Conservation (phyloP, 306 rosid species). For the Cotoneaster glaucophyllus region DNA sequence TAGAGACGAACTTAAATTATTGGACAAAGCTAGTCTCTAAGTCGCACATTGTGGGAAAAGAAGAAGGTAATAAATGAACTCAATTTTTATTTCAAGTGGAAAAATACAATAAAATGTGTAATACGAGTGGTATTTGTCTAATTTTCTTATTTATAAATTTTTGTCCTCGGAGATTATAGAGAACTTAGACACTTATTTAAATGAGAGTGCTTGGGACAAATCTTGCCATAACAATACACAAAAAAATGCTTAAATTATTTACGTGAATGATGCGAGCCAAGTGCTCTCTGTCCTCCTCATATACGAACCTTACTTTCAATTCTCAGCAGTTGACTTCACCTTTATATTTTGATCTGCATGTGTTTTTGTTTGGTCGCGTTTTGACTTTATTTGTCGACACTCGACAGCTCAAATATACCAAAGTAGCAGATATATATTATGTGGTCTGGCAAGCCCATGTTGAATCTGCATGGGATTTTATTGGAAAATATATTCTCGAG, state of each 20-base stretch:
- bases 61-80: no score
- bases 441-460: not conserved
- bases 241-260: not conserved
- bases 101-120: no score
- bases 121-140: no score
- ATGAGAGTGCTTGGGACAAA: not conserved
- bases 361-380: not conserved
- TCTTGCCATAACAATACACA: no score
- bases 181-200: no score
- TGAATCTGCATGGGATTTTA: not conserved
- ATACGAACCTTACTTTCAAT: not conserved
- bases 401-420: not conserved
- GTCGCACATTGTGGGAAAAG: no score
- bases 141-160: no score
- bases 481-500: not conserved
- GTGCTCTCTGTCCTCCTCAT: not conserved
- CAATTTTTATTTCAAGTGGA: no score
- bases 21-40: no score
- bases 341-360: not conserved
- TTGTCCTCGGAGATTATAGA: no score
- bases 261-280: not conserved
- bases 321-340: slow-evolving; percentile 3
- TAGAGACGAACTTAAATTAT: no score
- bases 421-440: not conserved
- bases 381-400: not conserved